A percentile compares a stretch with the other conserved stretches of the same genome.
These are phyloP conservation scores for Saccharomyces pastorianus DNA, from an alignment of 1,139 yeast genomes.

Conservation along the genomic window DNA sequence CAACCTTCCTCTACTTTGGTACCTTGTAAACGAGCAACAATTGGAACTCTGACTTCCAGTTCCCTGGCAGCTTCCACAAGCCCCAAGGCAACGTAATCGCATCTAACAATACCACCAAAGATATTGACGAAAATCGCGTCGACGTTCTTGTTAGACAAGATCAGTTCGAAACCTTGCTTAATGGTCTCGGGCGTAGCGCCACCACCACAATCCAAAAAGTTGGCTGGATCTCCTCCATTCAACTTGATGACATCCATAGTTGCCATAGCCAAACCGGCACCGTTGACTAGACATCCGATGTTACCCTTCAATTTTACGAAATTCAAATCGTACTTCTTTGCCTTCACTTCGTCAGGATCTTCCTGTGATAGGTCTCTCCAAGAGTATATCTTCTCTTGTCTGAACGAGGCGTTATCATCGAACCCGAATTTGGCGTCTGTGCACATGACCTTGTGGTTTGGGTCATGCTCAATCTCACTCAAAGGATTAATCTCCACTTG, in stretches of 20 bases:
- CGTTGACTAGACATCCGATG: conserved; percentile 97
- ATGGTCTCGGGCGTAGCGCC: conserved; percentile 98
- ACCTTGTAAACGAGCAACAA: conserved; percentile 97
- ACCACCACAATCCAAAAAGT: conserved; percentile 99
- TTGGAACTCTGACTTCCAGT: conserved; percentile 84
- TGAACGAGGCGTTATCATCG: conserved; percentile 92
- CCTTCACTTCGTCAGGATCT: conserved; percentile 94
- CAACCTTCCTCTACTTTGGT: conserved; percentile 89
- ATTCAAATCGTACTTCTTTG: conserved; percentile 82
- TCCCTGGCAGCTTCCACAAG: conserved; percentile 87
- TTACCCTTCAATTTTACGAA: conserved; percentile 97
- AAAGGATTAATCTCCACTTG: conserved; percentile 98
- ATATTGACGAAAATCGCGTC: conserved; percentile 96
- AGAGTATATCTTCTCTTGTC: conserved; percentile 88
- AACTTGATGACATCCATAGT: conserved; percentile 98
- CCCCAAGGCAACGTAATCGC: conserved; percentile 97
- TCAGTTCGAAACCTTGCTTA: conserved; percentile 92
- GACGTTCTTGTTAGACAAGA: conserved; percentile 81
- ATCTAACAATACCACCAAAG: conserved; percentile 98
- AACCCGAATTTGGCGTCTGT: conserved; percentile 99
- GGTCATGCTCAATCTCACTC: conserved; percentile 61
- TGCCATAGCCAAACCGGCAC: conserved; percentile 99
- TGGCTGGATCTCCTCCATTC: conserved; percentile 98
- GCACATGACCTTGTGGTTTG: conserved; percentile 69
- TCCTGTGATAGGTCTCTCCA: conserved; percentile 98